These are phyloP conservation scores for Cladorrhinum sp. DNA, from an alignment of 2,329 filamentous ascomycete genomes.

Conservation along the genomic window DNA sequence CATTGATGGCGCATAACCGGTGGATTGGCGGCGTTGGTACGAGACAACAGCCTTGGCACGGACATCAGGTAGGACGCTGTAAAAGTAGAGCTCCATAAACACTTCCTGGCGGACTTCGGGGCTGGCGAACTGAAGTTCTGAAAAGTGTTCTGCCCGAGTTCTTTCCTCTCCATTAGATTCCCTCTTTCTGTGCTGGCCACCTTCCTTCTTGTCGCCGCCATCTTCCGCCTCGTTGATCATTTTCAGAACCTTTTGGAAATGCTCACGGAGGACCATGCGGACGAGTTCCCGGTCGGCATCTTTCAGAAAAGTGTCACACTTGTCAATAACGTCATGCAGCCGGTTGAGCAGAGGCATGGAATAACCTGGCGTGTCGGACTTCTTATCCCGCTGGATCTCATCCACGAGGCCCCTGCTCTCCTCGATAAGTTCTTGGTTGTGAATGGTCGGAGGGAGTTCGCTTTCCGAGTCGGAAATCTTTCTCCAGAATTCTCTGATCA, in stretches of 20 bases:
- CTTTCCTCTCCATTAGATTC: conserved; percentile 15
- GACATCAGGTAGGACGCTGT: conserved; percentile 41
- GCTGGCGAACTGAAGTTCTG: conserved; percentile 45
- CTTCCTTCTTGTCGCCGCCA: conserved; percentile 6
- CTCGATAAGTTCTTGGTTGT: conserved; percentile 19
- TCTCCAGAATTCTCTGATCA: conserved; percentile 40
- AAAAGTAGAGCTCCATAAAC: conserved; percentile 54
- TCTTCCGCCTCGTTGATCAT: conserved; percentile 41
- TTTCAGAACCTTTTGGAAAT: conserved; percentile 47
- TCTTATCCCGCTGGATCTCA: conserved; percentile 20
- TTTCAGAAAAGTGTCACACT: conserved; percentile 44
- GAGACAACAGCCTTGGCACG: conserved; percentile 34
- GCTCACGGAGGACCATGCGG: conserved; percentile 45
- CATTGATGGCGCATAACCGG: conserved; percentile 24
- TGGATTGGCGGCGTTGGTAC: conserved; percentile 26
- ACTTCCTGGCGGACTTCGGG: conserved; percentile 48
- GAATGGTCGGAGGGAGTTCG: conserved; percentile 3
- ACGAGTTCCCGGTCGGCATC: conserved; percentile 36
- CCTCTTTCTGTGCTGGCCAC: neutral
- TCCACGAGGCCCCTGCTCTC: conserved; percentile 11
- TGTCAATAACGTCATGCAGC: conserved; percentile 41
- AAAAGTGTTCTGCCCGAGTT: conserved; percentile 32
- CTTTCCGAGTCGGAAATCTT: conserved; percentile 29
- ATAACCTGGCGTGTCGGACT: conserved; percentile 25
- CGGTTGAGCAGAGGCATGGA: conserved; percentile 37